Percentiles rank a stretch among this genome's conserved stretches.
Evolutionary conservation across 2,329 filamentous ascomycete species (phyloP).

Genomic region (Ophiostoma sp.): DNA sequence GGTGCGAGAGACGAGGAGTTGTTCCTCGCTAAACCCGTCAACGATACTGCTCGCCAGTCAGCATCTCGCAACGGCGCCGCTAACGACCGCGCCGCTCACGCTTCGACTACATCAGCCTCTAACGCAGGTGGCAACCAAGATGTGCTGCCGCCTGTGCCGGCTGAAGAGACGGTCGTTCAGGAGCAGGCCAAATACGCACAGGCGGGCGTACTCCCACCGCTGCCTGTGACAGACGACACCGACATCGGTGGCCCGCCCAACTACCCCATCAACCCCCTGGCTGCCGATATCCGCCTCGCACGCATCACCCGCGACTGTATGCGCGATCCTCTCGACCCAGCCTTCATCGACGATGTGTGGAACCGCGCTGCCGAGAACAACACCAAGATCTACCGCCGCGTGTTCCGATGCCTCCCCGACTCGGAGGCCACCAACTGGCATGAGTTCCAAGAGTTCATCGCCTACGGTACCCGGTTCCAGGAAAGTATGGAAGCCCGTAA

Average conservation of each 20-base stretch:
- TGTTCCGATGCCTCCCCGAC: slow-evolving; percentile 97
- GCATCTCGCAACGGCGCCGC: neutral
- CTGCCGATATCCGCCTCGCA: slow-evolving; percentile 70
- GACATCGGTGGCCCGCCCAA: slow-evolving; percentile 72
- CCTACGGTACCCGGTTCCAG: slow-evolving; percentile 76
- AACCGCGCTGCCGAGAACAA: slow-evolving; percentile 86
- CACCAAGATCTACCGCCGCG: slow-evolving; percentile 87
- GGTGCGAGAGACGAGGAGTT: slow-evolving; percentile 5
- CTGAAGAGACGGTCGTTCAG: slow-evolving; percentile 26
- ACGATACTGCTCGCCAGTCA: neutral
- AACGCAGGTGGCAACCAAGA: slow-evolving; percentile 34
- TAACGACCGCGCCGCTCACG: neutral
- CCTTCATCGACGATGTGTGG: slow-evolving; percentile 89
- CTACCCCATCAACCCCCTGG: slow-evolving; percentile 52
- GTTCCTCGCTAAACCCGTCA: neutral
- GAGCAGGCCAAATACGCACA: slow-evolving; percentile 64
- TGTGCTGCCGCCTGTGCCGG: slow-evolving; percentile 59
- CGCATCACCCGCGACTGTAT: slow-evolving; percentile 88
- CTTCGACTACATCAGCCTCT: neutral
- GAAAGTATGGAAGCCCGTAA: slow-evolving; percentile 63
- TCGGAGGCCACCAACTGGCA: slow-evolving; percentile 92
- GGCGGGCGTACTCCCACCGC: slow-evolving; percentile 67
- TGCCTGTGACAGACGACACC: slow-evolving; percentile 72
- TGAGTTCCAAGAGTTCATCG: slow-evolving; percentile 81
- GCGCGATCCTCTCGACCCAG: slow-evolving; percentile 79